Evolutionary conservation across 1,284 basidiomycete genomes (phyloP), one percentile per base, ranked within the genome.

Genomic region (Cerrena zonata): DNA sequence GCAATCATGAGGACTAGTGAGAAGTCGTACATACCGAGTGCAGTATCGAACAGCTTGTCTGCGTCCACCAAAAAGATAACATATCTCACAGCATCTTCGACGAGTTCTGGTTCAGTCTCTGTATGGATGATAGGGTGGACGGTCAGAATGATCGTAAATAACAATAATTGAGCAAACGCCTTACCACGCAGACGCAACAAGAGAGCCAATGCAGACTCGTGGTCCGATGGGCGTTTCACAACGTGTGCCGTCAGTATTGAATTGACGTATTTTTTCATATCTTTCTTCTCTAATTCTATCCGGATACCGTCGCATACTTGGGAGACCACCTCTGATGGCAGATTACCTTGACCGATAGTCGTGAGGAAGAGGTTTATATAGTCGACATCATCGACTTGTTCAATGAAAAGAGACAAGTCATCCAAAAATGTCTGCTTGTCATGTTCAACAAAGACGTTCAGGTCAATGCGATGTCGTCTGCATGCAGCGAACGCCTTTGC

Each of bases 11-110:
- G 75, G 2, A 97, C 94, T 2, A 99, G 75, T 21, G 89, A 85
- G 69, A 99, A 97, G 68, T 99, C 93, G 68, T 99, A 99, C 93
- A 98, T 98, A 22, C 96, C 95, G 22, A 99, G 78, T 1, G 96
- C 96, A 4, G 90, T 89, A 64, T 98, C 86, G 70, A 94, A 99
- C 2, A 99, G 78, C 55, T 79, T 80, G 61, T 99, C 86, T 0
- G 94, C 92, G 62, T 98, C 93, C 15, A 93, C 92, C 26, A 99
- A 79, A 77, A 98, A 99, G 66, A 99, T 96, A 66, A 99, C 89
- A 63, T 99, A 99, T 66, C 95, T 97, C 61, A 98, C 89, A 2
- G 95, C 95, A 51, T 97, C 94, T 63, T 98, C 93, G 3, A 96
- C 91, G 1, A 92, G 70, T 36, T 82, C 77, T 0, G 86, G 80